Conservation (phyloP, 257 asterid species). For the Sherardia arvensis region DNA sequence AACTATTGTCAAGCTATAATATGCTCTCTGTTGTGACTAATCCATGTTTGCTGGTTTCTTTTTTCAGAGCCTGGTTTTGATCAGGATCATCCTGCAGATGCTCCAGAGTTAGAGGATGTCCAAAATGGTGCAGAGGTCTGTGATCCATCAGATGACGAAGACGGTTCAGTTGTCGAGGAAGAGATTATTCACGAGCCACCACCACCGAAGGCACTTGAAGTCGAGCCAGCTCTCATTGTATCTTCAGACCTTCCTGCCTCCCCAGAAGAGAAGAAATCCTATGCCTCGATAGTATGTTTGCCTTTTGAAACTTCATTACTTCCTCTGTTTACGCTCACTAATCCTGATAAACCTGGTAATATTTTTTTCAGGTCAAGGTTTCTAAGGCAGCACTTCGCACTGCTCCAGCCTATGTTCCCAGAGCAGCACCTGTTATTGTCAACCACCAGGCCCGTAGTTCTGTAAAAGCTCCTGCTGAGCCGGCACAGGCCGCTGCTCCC, state of each 20-base stretch:
- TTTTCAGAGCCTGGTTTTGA: slow-evolving; percentile 54
- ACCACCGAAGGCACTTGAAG: slow-evolving; percentile 31
- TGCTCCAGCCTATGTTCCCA: slow-evolving; percentile 14
- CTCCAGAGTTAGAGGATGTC: slow-evolving; percentile 32
- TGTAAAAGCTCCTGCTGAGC: slow-evolving; percentile 12
- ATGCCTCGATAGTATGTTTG: slow-evolving; percentile 80
- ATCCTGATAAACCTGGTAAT: neutral
- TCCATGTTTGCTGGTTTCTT: slow-evolving; percentile 17
- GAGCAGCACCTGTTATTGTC: slow-evolving; percentile 3
- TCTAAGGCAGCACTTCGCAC: slow-evolving; percentile 13
- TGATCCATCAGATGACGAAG: slow-evolving; percentile 41
- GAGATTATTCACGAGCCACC: slow-evolving; percentile 39
- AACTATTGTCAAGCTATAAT: neutral
- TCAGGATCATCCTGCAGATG: slow-evolving; percentile 36
- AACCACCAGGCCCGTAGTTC: slow-evolving; percentile 12
- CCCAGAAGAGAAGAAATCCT: slow-evolving; percentile 68
- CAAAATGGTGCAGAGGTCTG: slow-evolving; percentile 32
- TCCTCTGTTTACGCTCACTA: neutral
- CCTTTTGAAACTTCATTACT: neutral
- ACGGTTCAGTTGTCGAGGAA: slow-evolving; percentile 26
- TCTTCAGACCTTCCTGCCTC: slow-evolving; percentile 36
- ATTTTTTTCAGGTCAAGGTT: slow-evolving; percentile 18
- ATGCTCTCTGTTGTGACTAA: neutral
- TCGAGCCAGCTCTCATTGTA: slow-evolving; percentile 24
- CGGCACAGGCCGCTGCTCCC: slow-evolving; percentile 13